Evolutionary conservation across 1,139 yeast species (phyloP), one percentile per base, ranked within the genome.

Genomic region (Kurtzmaniella quercitrusa): DNA sequence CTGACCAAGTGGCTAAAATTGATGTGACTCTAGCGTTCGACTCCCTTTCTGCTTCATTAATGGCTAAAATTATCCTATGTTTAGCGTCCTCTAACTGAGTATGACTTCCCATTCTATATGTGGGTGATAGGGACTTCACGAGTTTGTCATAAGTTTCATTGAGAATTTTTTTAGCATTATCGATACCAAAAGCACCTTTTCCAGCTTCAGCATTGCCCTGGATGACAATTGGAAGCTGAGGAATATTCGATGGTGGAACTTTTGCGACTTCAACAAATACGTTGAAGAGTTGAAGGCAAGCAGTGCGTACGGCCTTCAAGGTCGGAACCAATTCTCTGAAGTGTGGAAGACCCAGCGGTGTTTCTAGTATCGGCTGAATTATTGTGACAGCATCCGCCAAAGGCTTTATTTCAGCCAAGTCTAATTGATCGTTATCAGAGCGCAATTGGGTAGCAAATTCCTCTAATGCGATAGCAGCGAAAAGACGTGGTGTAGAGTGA

Each of bases 121-220:
- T 74, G 2, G 96, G 80, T n/a, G 85, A 72, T 54, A 94, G 66
- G 8, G 74, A 59, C 46, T 79, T 80, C 50, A 80, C 69, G 50
- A 89, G 65, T 56, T 84, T 85, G 16, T 77, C 79, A 59, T 79
- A 88, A 5, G 82, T 78, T 41, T 83, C 88, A 41, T 70, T 68
- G 26, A 84, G 70, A 7, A 91, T 76, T 50, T 78, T 77, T 46
- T 84, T 85, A 1, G 97, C 98, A 51, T 80, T 79, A 36, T 77
- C 85, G 39, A 93, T 61, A 9, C 88, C 79, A 63, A 94, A 94
- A 0, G 98, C 98, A 52, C 84, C 91, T 1, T 96, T 91, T 1
- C 97, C 98, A 3, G 98, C 96, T 49, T 88, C 96, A 1, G 82
- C 73, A 58, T 93, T 98, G 30, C 98, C 98, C 60, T 88, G 94